Percentiles rank a stretch among this genome's conserved stretches.
Evolutionary conservation across 208 protist species (phyloP).

Genomic region (Trypanosoma caninum): DNA sequence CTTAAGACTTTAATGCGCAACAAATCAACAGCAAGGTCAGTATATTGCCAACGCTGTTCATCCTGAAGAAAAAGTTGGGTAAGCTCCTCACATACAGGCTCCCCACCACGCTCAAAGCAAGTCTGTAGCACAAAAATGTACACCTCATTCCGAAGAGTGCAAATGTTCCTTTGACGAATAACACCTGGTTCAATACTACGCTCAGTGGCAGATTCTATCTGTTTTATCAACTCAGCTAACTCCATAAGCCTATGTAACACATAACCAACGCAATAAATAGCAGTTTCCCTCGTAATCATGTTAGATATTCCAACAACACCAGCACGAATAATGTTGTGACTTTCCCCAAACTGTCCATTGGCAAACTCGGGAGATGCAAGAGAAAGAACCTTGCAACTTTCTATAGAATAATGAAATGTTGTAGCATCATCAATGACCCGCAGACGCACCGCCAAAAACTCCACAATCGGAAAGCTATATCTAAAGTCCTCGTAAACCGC

Average conservation of each 20-base stretch:
- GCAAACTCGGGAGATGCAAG: slow-evolving; percentile 51
- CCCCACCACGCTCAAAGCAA: slow-evolving; percentile 61
- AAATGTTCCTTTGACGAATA: slow-evolving; percentile 35
- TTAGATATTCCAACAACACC: slow-evolving; percentile 52
- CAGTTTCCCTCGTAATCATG: slow-evolving; percentile 77
- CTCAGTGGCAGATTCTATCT: slow-evolving; percentile 1
- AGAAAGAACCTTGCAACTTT: slow-evolving; percentile 38
- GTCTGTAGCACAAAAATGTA: slow-evolving; percentile 77
- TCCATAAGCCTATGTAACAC: slow-evolving; percentile 63
- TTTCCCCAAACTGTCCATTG: slow-evolving; percentile 29
- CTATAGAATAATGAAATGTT: slow-evolving; percentile 43
- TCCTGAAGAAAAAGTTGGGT: slow-evolving; percentile 72
- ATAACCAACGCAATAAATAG: slow-evolving; percentile 63
- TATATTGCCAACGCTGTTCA: slow-evolving; percentile 49
- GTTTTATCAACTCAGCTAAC: slow-evolving; percentile 44
- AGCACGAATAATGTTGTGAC: slow-evolving; percentile 45
- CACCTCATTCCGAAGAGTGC: slow-evolving; percentile 71
- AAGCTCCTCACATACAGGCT: slow-evolving; percentile 69
- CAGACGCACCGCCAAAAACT: slow-evolving; percentile 56
- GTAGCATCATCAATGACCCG: slow-evolving; percentile 71
- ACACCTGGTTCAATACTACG: slow-evolving; percentile 18
- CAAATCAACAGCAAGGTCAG: slow-evolving; percentile 67
- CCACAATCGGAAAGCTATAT: slow-evolving; percentile 71
- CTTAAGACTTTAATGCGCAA: slow-evolving; percentile 90
- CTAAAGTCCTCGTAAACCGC: slow-evolving; percentile 94